phyloP scores from a whole-genome alignment of 2,329 filamentous ascomycete species.

The Thelonectria discophora region DNA sequence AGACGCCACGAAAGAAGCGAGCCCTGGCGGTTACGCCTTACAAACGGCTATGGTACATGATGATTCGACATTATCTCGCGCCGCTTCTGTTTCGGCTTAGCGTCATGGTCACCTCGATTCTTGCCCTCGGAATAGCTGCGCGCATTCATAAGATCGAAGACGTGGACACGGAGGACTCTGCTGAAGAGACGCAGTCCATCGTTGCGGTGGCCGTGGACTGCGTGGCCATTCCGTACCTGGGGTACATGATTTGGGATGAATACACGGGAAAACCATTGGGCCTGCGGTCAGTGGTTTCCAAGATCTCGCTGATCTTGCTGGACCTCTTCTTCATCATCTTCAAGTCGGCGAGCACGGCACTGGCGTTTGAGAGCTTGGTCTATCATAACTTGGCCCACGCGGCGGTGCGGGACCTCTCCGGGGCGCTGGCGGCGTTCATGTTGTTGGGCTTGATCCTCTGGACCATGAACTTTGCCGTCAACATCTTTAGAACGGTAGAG shows the following conservation, averaged over 20 bases:
- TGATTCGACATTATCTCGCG: slow-evolving; percentile 84
- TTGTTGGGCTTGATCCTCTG: slow-evolving; percentile 87
- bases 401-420: slow-evolving; percentile 63
- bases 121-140: slow-evolving; percentile 80
- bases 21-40: slow-evolving; percentile 48
- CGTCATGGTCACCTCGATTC: slow-evolving; percentile 82
- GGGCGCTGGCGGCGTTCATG: slow-evolving; percentile 79
- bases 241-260: slow-evolving; percentile 96
- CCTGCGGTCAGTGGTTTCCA: slow-evolving; percentile 81
- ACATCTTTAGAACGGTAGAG: slow-evolving; percentile 76
- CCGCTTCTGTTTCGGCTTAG: slow-evolving; percentile 84
- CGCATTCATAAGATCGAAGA: slow-evolving; percentile 74
- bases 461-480: slow-evolving; percentile 89
- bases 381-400: slow-evolving; percentile 54
- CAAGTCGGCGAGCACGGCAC: slow-evolving; percentile 88
- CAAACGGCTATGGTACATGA: slow-evolving; percentile 70
- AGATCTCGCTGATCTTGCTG: slow-evolving; percentile 87
- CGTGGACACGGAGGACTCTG: slow-evolving; percentile 50
- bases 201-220: slow-evolving; percentile 92
- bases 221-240: slow-evolving; percentile 86
- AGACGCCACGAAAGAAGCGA: slow-evolving; percentile 43
- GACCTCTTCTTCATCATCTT: slow-evolving; percentile 98
- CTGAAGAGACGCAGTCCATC: slow-evolving; percentile 78
- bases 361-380: slow-evolving; percentile 88
- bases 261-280: slow-evolving; percentile 94